Evolutionary conservation across 2,329 filamentous ascomycete genomes (phyloP), one percentile per base, ranked within the genome.

Genomic region (Nothophoma quercina): DNA sequence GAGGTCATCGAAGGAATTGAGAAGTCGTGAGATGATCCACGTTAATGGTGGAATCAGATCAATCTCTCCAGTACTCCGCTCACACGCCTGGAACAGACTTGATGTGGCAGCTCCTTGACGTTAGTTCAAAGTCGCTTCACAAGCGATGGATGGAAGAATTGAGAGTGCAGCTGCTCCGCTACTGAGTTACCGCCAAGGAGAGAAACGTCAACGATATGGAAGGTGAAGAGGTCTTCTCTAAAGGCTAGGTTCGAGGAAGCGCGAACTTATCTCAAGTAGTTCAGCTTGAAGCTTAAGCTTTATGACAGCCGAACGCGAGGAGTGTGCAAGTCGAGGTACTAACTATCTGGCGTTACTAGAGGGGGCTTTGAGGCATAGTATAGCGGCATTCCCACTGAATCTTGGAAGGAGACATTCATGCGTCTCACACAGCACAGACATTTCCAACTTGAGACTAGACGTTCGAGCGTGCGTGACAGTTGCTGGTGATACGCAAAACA

Each of bases 1-100:
- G 54, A 61, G 18, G 55, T 70, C 5, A 64, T 70, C 16, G 60
- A 69, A n/a, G 68, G 68, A 5, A 43, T 70, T 23, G 65, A 66
- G 46, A 63, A 66, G 59, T 42, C 55, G 60, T 68, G 62, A 66
- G 62, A 33, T 41, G 36, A 18, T 44, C 12, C 28, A 10, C n/a
- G 16, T 6, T 16, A 12, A n/a, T n/a, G 18, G 28, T 22, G 21
- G 36, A 22, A 12, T 3, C 35, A 19, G 41, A n/a, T 3, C 42
- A 26, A 25, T 5, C 19, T 29, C 29, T 45, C 36, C 34, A 22
- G 23, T 43, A 16, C 25, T 35, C 28, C 13, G 43, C 43, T 53
- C 32, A 53, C 26, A 18, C 1, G 15, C 21, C 8, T 19, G 21
- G 9, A 8, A 32, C 28, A 53, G 43, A 43, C 9, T 15, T 21